A percentile compares a stretch with the other conserved stretches of the same genome.
Conservation (phyloP, 2,329 filamentous ascomycete genomes). For the Reticulascus tulasneorum region DNA sequence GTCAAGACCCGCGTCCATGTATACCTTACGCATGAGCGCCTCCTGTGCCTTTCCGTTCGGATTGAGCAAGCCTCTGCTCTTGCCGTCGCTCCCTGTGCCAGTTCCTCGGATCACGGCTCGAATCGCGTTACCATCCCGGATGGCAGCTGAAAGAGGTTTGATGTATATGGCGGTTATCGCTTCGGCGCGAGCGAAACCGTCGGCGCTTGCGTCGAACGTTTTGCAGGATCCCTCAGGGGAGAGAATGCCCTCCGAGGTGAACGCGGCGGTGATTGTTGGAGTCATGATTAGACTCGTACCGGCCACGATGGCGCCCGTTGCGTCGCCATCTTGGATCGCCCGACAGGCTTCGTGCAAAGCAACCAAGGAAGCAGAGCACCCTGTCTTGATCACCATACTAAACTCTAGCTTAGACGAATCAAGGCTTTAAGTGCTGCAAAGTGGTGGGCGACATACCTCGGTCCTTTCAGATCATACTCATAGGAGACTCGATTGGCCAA, state of each 20-base stretch:
- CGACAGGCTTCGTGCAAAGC: slow-evolving; percentile 19
- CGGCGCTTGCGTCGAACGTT: slow-evolving; percentile 29
- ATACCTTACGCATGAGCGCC: slow-evolving; percentile 14
- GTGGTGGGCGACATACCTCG: slow-evolving; percentile 25
- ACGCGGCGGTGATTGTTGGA: slow-evolving; percentile 16
- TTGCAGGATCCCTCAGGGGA: slow-evolving; percentile 14
- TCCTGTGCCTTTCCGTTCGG: slow-evolving; percentile 33
- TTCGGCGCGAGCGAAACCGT: slow-evolving; percentile 41
- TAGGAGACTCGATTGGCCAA: slow-evolving; percentile 27
- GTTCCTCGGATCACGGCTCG: slow-evolving; percentile 25
- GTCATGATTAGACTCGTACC: slow-evolving; percentile 21
- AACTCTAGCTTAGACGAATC: too few species aligned
- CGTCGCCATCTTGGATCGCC: slow-evolving; percentile 14
- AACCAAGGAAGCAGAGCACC: slow-evolving; percentile 19
- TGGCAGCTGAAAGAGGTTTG: slow-evolving; percentile 35
- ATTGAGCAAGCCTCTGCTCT: slow-evolving; percentile 28
- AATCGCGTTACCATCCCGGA: slow-evolving; percentile 35
- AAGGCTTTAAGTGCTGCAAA: too few species aligned
- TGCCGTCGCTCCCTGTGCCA: slow-evolving; percentile 29
- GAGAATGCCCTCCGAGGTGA: slow-evolving; percentile 12
- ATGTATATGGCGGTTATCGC: slow-evolving; percentile 34
- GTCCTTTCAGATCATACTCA: slow-evolving; percentile 26
- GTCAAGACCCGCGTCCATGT: background rate
- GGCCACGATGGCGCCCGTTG: slow-evolving; percentile 17
- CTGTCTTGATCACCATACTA: slow-evolving; percentile 23